Base-by-base conservation (phyloP, 257 asterid species). In the Coffea canephora region DNA sequence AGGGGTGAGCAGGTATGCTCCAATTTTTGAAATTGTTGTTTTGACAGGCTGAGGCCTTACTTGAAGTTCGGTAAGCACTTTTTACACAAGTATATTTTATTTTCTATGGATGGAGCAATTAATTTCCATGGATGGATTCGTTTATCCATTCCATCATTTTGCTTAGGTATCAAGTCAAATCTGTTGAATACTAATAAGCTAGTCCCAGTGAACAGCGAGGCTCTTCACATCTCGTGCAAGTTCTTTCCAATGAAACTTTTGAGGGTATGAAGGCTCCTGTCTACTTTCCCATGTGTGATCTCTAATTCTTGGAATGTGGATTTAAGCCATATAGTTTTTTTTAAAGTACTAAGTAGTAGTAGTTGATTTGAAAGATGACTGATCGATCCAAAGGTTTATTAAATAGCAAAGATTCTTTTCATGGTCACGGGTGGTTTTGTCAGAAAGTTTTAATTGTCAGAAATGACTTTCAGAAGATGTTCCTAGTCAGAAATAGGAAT, bases 251-350 rank as follows among this genome's bases (percentile, higher is more conserved):
- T 21, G 43, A 43, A n/a, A 25, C 3, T 57, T 68, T 68, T 68
- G 25, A 36, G 69, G 39, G 69, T 25, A 14, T 8, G 23, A 8
- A 7, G n/a, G 5, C n/a, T 55, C 62, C 39, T 31, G 46, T 34
- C 72, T 68, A 68, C 13, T 74, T 76, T 76, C 71, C 71, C 79
- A 75, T 75, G 79, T 61, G 69, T 64, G 69, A 25, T 25, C 69
- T 25, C 39, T n/a, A 64, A 64, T 25, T 64, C 69, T 64, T 64
- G 16, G 25, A 25, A 64, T 9, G 39, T n/a, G 14, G 39, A n/a
- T 62, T 39, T 64, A 27, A 27, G 3, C 0, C 18, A n/a, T 25
- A n/a, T n/a, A 61, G n/a, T 3, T 3, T 61, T 19, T n/a, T n/a
- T n/a, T n/a, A n/a, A n/a, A n/a, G n/a, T n/a, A n/a, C n/a, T n/a